Conservation (phyloP, 2,329 filamentous ascomycete species). For the Apiospora rasikravindrae region DNA sequence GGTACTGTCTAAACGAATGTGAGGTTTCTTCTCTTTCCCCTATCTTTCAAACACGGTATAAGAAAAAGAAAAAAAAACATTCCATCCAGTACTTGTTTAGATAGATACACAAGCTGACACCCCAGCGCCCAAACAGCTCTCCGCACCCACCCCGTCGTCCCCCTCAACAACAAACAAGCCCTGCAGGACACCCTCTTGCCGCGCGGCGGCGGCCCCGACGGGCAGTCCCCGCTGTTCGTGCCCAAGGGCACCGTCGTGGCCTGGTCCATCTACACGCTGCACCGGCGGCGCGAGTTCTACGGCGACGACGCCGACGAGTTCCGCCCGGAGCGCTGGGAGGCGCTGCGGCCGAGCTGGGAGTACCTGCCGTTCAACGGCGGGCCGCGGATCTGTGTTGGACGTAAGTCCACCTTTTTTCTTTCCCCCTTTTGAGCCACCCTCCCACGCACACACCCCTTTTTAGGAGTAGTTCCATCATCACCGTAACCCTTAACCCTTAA, state of each 20-base stretch:
- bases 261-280: conserved; percentile 49
- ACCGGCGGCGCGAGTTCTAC: conserved; percentile 46
- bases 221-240: conserved; percentile 33
- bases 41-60: not conserved
- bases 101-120: not conserved
- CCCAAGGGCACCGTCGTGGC: conserved; percentile 46
- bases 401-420: not conserved
- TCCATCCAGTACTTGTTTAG: too few relatives aligned
- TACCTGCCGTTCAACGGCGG: conserved; percentile 35
- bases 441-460: too few relatives aligned
- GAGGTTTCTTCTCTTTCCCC: conserved; percentile 3
- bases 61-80: not conserved
- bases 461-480: too few relatives aligned
- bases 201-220: conserved; percentile 32
- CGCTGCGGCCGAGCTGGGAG: conserved; percentile 27
- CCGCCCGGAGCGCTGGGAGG: conserved; percentile 51
- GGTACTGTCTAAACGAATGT: conserved; percentile 28
- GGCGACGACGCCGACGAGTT: conserved; percentile 48
- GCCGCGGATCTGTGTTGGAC: conserved; percentile 29
- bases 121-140: conserved; percentile 22
- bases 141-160: conserved; percentile 34
- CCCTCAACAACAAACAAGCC: conserved; percentile 31
- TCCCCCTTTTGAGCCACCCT: too few relatives aligned
- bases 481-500: too few relatives aligned
- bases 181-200: conserved; percentile 31